These are phyloP conservation scores for Primulina tabacum DNA, from an alignment of 257 asterid genomes.

Conservation along the genomic window DNA sequence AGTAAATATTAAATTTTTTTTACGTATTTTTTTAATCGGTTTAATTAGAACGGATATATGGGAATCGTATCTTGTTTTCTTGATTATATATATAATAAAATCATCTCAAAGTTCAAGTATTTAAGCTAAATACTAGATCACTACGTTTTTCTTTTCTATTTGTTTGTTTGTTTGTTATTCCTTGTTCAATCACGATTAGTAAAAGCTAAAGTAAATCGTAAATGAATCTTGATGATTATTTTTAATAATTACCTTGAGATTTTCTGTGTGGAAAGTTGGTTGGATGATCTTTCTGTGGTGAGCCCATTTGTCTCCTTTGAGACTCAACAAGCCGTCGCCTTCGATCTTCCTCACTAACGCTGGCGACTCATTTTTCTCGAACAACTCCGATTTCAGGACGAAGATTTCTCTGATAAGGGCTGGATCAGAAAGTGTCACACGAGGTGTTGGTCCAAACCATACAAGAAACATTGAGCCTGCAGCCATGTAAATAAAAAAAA, in stretches of 20 bases:
- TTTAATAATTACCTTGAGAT: constrained; percentile 57
- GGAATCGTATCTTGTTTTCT: too few species aligned
- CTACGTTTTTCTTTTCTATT: too few species aligned
- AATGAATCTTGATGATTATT: too few species aligned
- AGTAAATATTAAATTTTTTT: too few species aligned
- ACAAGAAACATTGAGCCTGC: constrained; percentile 74
- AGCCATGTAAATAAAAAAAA: neutral
- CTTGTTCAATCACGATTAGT: too few species aligned
- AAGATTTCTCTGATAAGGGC: constrained; percentile 64
- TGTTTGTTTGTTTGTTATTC: too few species aligned
- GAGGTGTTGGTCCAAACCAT: constrained; percentile 84
- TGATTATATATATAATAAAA: too few species aligned
- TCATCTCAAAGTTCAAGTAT: too few species aligned
- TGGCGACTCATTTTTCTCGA: constrained; percentile 83
- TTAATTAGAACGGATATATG: too few species aligned
- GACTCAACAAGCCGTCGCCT: constrained; percentile 81
- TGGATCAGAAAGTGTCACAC: constrained; percentile 78
- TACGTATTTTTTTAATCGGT: too few species aligned
- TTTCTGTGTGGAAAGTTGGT: constrained; percentile 75
- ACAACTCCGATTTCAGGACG: constrained; percentile 58
- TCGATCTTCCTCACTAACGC: constrained; percentile 72
- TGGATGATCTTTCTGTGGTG: constrained; percentile 78
- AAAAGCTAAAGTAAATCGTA: too few species aligned
- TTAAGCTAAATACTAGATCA: too few species aligned
- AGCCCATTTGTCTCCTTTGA: constrained; percentile 92